These are phyloP conservation scores for Penicillium psychrofluorescens DNA, from an alignment of 495 filamentous ascomycete genomes.

Conservation along the genomic window DNA sequence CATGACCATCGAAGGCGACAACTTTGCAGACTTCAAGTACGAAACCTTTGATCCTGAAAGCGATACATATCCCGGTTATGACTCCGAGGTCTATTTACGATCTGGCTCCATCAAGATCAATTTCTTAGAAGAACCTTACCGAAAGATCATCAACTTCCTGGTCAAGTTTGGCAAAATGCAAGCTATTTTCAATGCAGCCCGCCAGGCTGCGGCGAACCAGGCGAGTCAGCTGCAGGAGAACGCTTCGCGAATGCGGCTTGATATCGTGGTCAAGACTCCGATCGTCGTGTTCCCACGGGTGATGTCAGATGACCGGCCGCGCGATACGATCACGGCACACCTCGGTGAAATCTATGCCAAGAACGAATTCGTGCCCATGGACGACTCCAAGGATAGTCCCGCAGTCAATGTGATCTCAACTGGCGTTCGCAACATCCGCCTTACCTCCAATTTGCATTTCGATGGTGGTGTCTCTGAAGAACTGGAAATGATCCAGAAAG, in stretches of 20 bases:
- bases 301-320: conserved; percentile 52
- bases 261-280: conserved; percentile 85
- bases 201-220: conserved; percentile 90
- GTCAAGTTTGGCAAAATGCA: conserved; percentile 99
- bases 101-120: conserved; percentile 94
- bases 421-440: conserved; percentile 82
- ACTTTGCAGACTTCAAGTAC: conserved; percentile 96
- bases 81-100: conserved; percentile 79
- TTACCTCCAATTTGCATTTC: conserved; percentile 89
- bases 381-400: conserved; percentile 59
- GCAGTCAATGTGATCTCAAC: conserved; percentile 85
- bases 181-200: conserved; percentile 94
- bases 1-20: conserved; percentile 87
- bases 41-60: conserved; percentile 82
- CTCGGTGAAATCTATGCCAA: conserved; percentile 95
- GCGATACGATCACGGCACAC: conserved; percentile 85
- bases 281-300: conserved; percentile 87
- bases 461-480: conserved; percentile 65
- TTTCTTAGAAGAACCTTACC: conserved; percentile 92
- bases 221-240: conserved; percentile 88
- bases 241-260: conserved; percentile 84
- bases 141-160: conserved; percentile 94
- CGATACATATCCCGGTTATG: conserved; percentile 83
- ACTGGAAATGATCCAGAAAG: conserved; percentile 91
- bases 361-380: conserved; percentile 79